Base-by-base conservation (phyloP, 83 land plant genomes). In the Diphasiastrum complanatum region DNA sequence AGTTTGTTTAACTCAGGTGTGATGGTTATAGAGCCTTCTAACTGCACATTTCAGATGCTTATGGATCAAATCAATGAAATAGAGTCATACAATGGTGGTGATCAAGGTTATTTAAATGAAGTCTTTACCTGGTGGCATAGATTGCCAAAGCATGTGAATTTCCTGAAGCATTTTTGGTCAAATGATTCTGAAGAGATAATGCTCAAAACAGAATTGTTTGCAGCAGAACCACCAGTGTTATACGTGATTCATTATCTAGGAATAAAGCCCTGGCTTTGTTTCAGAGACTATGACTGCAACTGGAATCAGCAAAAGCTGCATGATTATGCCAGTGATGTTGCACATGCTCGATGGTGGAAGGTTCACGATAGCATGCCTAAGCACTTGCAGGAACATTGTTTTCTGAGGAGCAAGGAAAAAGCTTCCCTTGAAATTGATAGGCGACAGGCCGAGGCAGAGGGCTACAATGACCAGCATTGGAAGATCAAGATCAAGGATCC, bases 51-150 rank as follows among this genome's bases (percentile, higher is more conserved):
- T 63, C 64, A 76, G 45, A 54, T 79, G 35, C 71, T 90, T 31
- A 73, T 90, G 85, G 80, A 75, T 10, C 78, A 79, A 59, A 83
- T 86, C 52, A 60, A 74, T 47, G 81, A 78, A 5, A 81, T 84
- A 16, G 72, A 61, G 3, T 90, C 96, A 3, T 86, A 90, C 63
- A 90, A 90, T 47, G 96, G 96, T 10, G 96, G 96, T n/a, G 95
- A 89, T 63, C 95, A 89, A 63, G 95, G 90, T 0, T 89, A 78
- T 46, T 61, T 89, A 65, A 90, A 90, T 64, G 96, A 90, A 57
- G 75, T 90, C 2, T 90, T 81, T 59, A 84, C 96, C 51, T 86
- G 91, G 91, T 90, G 96, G 96, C 96, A 90, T 56, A 75, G 96
- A 57, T 69, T 90, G 12, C 96, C 96, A 0, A 83, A 70, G 72